phyloP scores from a whole-genome alignment of 2,329 filamentous ascomycete genomes.

The Lithohypha guttulata region DNA sequence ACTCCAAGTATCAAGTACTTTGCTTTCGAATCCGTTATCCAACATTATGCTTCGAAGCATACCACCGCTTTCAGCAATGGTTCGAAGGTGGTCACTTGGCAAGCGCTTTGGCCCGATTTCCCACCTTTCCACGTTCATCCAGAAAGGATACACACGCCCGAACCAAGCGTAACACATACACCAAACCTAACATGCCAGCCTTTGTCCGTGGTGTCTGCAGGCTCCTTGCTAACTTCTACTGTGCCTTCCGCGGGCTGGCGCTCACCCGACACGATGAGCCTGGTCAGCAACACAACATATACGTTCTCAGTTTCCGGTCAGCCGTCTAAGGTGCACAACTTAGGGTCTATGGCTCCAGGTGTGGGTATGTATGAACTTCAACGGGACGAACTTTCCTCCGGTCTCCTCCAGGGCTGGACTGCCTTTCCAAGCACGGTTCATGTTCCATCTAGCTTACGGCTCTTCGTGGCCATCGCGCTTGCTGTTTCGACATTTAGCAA shows the following conservation, averaged over 20 bases:
- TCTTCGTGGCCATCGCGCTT: slow-evolving; percentile 55
- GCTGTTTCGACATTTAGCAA: slow-evolving; percentile 47
- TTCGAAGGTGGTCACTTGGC: slow-evolving; percentile 66
- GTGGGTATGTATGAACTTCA: slow-evolving; percentile 32
- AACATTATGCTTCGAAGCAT: slow-evolving; percentile 77
- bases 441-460: slow-evolving; percentile 50
- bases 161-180: slow-evolving; percentile 7
- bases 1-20: slow-evolving; percentile 50
- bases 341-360: not conserved
- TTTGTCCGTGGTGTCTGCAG: slow-evolving; percentile 1
- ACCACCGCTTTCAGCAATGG: slow-evolving; percentile 59
- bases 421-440: slow-evolving; percentile 49
- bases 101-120: slow-evolving; percentile 65
- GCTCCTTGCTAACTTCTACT: slow-evolving; percentile 2
- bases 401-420: slow-evolving; percentile 54
- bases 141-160: slow-evolving; percentile 4
- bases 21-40: slow-evolving; percentile 66
- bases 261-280: slow-evolving; percentile 8
- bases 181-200: slow-evolving; percentile 5
- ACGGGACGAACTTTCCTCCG: slow-evolving; percentile 43
- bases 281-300: slow-evolving; percentile 5
- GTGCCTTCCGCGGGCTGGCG: slow-evolving; percentile 6
- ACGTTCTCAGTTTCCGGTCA: not conserved
- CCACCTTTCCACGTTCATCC: slow-evolving; percentile 47
- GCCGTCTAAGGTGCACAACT: slow-evolving; percentile 1